Conservation (phyloP, 306 rosid species). For the Prunus campanulata region DNA sequence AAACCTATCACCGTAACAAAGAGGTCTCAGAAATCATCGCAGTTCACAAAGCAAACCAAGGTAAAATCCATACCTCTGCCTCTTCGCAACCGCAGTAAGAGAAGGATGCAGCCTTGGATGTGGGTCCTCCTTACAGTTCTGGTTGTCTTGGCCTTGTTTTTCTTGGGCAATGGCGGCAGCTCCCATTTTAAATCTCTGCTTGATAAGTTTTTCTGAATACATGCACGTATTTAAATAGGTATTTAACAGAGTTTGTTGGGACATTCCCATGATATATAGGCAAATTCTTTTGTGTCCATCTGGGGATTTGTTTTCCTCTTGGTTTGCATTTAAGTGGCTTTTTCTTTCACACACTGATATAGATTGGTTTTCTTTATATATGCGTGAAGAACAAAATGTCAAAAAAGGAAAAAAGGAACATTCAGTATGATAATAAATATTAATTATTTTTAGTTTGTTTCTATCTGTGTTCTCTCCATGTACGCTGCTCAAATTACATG, state of each 20-base stretch:
- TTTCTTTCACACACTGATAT: slow-evolving; percentile 6
- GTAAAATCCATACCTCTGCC: slow-evolving; percentile 60
- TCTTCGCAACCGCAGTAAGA: slow-evolving; percentile 70
- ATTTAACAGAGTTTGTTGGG: slow-evolving; percentile 33
- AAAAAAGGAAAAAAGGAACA: neutral
- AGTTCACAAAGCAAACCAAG: slow-evolving; percentile 53
- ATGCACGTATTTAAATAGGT: slow-evolving; percentile 28
- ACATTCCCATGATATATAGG: slow-evolving; percentile 47
- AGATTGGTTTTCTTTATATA: slow-evolving; percentile 7
- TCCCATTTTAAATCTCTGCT: slow-evolving; percentile 33
- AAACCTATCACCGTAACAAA: slow-evolving; percentile 37
- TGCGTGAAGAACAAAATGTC: slow-evolving; percentile 1
- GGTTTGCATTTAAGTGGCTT: slow-evolving; percentile 23
- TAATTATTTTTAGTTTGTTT: neutral
- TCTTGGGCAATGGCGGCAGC: slow-evolving; percentile 43
- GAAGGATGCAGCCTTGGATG: slow-evolving; percentile 79
- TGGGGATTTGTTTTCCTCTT: slow-evolving; percentile 32
- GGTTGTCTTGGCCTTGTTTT: slow-evolving; percentile 41
- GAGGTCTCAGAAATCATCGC: slow-evolving; percentile 47
- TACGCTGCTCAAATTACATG: neutral
- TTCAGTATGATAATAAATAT: slow-evolving; percentile 7
- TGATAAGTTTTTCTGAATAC: slow-evolving; percentile 46
- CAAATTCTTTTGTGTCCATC: slow-evolving; percentile 45
- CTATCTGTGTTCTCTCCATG: neutral
- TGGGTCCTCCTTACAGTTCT: slow-evolving; percentile 45